A percentile compares a stretch with the other conserved stretches of the same genome.
Evolutionary conservation across 1,284 basidiomycete genomes (phyloP).

Genomic region (Moesziomyces globuligerus): DNA sequence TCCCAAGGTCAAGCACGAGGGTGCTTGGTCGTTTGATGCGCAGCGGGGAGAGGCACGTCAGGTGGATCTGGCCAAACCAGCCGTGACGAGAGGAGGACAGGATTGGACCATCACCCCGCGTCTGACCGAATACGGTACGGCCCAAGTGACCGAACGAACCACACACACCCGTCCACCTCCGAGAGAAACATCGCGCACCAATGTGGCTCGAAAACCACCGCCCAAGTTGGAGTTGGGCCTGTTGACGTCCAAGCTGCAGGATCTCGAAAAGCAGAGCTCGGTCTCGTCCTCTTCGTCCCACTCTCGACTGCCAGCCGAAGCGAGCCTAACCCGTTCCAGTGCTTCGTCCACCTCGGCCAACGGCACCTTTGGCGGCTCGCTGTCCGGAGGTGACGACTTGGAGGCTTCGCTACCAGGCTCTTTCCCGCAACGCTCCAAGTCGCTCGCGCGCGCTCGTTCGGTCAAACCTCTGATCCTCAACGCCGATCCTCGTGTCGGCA

Average conservation of each 20-base stretch:
- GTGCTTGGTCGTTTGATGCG: constrained; percentile 26
- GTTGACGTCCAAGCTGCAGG: constrained; percentile 24
- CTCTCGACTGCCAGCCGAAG: constrained; percentile 5
- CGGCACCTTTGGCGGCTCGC: constrained; percentile 17
- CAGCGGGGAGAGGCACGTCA: constrained; percentile 17
- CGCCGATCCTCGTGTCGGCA: constrained; percentile 1
- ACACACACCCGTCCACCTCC: constrained; percentile 2
- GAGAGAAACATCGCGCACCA: background rate
- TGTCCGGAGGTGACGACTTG: background rate
- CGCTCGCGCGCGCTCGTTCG: background rate
- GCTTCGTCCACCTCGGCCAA: background rate
- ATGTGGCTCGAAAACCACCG: constrained; percentile 7
- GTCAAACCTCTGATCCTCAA: constrained; percentile 21
- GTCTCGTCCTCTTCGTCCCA: constrained; percentile 1
- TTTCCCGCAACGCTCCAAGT: constrained; percentile 16
- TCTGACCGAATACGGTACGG: background rate
- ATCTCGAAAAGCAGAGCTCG: constrained; percentile 19
- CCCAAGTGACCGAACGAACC: too few relatives aligned
- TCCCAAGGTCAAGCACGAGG: background rate
- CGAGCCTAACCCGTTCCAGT: constrained; percentile 4
- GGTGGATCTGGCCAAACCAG: constrained; percentile 5
- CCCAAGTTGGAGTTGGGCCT: constrained; percentile 32
- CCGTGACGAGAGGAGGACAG: constrained; percentile 8
- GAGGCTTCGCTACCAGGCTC: constrained; percentile 7
- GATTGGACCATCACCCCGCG: constrained; percentile 30